Conservation (phyloP, 768 basidiomycete species). For the Russula sp. region DNA sequence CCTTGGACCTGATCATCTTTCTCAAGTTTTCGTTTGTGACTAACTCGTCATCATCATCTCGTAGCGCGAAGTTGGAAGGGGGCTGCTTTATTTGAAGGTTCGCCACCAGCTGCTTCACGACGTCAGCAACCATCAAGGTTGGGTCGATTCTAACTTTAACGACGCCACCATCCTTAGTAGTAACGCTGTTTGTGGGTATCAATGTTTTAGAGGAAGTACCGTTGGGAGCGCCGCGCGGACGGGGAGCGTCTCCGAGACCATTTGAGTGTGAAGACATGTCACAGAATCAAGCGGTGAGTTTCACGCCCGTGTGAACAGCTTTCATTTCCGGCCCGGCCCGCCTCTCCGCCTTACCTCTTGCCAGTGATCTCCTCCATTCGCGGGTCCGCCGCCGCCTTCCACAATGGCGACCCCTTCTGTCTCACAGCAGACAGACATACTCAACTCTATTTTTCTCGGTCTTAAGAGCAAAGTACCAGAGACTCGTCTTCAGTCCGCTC, state of each 20-base stretch:
- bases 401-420: slow-evolving; percentile 62
- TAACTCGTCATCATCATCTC: slow-evolving; percentile 79
- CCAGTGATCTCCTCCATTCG: not conserved
- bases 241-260: slow-evolving; percentile 14
- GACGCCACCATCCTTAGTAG: slow-evolving; percentile 73
- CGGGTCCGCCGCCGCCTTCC: not conserved
- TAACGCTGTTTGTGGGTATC: slow-evolving; percentile 82
- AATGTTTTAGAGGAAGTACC: slow-evolving; percentile 43
- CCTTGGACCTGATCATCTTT: slow-evolving; percentile 75
- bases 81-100: slow-evolving; percentile 78
- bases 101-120: slow-evolving; percentile 76
- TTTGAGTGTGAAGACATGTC: slow-evolving; percentile 22
- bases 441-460: slow-evolving; percentile 64
- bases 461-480: slow-evolving; percentile 66
- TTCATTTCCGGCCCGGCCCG: slow-evolving; percentile 8
- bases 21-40: slow-evolving; percentile 86
- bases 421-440: slow-evolving; percentile 56
- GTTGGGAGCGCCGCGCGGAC: slow-evolving; percentile 17
- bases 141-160: slow-evolving; percentile 85
- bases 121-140: slow-evolving; percentile 78
- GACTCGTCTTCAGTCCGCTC: slow-evolving; percentile 61
- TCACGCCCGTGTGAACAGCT: not conserved
- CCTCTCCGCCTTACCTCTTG: not conserved
- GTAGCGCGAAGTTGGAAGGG: slow-evolving; percentile 67
- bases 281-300: slow-evolving; percentile 2